Percentiles rank a stretch among this genome's conserved stretches.
These are phyloP conservation scores for Combretum micranthum DNA, from an alignment of 345 rosid species.

Conservation along the genomic window DNA sequence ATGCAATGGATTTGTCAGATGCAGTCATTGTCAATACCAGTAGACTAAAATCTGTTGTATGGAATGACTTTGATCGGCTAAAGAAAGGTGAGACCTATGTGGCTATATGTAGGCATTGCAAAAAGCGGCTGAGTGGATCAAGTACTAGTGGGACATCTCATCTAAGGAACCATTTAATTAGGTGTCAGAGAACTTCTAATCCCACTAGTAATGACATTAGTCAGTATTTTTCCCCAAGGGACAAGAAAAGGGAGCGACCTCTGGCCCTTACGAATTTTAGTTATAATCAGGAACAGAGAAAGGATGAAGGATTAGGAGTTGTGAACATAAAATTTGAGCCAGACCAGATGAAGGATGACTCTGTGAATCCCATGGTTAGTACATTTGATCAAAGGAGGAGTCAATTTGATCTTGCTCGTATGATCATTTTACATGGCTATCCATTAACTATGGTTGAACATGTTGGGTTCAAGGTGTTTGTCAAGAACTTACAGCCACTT, in stretches of 20 bases:
- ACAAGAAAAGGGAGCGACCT: conserved; percentile 48
- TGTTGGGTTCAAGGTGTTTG: conserved; percentile 58
- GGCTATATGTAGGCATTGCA: conserved; percentile 80
- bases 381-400: conserved; percentile 66
- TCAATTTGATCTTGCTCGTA: conserved; percentile 63
- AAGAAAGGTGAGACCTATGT: conserved; percentile 57
- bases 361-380: conserved; percentile 6
- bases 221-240: conserved; percentile 28
- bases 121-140: conserved; percentile 72
- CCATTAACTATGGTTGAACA: conserved; percentile 76
- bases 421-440: conserved; percentile 75
- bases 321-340: conserved; percentile 51
- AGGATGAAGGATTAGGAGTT: conserved; percentile 44
- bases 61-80: conserved; percentile 83
- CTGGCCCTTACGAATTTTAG: conserved; percentile 24
- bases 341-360: conserved; percentile 35
- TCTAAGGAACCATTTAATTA: conserved; percentile 68
- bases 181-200: conserved; percentile 48
- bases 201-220: conserved; percentile 21
- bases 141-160: conserved; percentile 85
- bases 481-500: conserved; percentile 63
- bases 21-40: conserved; percentile 66
- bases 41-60: conserved; percentile 74
- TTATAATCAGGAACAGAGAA: conserved; percentile 34
- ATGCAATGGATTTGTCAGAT: conserved; percentile 68